Evolutionary conservation across 140 eudicot species (phyloP).

Genomic region (Flaveria floridana): DNA sequence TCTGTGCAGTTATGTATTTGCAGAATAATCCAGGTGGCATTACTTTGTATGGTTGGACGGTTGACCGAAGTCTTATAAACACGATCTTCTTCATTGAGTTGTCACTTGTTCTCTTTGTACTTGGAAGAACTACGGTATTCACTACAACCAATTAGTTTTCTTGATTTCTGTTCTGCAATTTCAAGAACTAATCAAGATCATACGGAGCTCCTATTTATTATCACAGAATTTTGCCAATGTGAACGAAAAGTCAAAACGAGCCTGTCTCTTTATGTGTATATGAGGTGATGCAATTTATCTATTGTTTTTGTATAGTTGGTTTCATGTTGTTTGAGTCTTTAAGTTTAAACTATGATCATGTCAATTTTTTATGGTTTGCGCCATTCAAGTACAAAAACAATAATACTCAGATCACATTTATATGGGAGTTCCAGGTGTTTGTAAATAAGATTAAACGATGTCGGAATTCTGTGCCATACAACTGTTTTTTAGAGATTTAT

Average conservation of each 20-base stretch:
- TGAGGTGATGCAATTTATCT: background rate
- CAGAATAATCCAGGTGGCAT: slow-evolving; percentile 90
- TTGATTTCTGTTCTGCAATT: slow-evolving; percentile 12
- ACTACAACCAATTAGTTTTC: slow-evolving; percentile 24
- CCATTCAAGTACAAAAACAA: slow-evolving; percentile 10
- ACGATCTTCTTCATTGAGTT: slow-evolving; percentile 76
- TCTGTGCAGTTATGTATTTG: slow-evolving; percentile 71
- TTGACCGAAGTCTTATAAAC: slow-evolving; percentile 68
- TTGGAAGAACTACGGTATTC: slow-evolving; percentile 69
- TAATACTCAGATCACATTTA: slow-evolving; percentile 10
- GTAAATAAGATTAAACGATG: slow-evolving; percentile 15
- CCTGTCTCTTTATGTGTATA: background rate
- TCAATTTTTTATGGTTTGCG: slow-evolving; percentile 27
- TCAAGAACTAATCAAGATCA: slow-evolving; percentile 24
- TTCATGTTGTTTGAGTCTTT: slow-evolving; percentile 21
- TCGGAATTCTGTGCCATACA: background rate
- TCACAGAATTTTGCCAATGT: slow-evolving; percentile 25
- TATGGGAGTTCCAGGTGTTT: background rate
- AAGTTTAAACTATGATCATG: slow-evolving; percentile 21
- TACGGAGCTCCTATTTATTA: slow-evolving; percentile 19
- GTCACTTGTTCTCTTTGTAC: slow-evolving; percentile 66
- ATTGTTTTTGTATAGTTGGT: slow-evolving; percentile 28
- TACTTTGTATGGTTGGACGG: slow-evolving; percentile 81
- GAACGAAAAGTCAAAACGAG: slow-evolving; percentile 8
- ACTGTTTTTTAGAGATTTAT: background rate